Conservation (phyloP, 352 stramenopile species). For the Thalassiosira allenii region DNA sequence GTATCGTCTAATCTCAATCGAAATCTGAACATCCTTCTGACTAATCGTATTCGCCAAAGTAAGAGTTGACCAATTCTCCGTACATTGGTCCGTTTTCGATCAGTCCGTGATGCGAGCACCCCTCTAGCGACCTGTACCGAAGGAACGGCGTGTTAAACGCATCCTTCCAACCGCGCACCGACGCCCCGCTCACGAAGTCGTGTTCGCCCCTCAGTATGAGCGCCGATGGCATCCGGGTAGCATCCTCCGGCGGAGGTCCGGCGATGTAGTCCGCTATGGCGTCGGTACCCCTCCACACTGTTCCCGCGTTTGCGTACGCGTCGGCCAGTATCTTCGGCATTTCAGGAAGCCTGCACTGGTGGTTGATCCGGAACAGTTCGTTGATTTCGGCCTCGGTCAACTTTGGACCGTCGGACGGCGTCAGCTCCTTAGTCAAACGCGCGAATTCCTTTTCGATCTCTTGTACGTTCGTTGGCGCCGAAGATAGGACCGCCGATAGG, state of each 20-base stretch:
- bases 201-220: constrained; percentile 69
- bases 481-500: constrained; percentile 69
- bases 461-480: constrained; percentile 49
- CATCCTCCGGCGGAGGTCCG: constrained; percentile 8
- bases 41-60: constrained; percentile 51
- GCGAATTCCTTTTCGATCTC: constrained; percentile 40
- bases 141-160: constrained; percentile 44
- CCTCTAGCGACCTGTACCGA: constrained; percentile 32
- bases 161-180: constrained; percentile 57
- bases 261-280: constrained; percentile 62
- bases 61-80: constrained; percentile 49
- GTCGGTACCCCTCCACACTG: constrained; percentile 62
- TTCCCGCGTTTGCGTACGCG: constrained; percentile 57
- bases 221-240: constrained; percentile 46
- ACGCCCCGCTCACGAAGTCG: constrained; percentile 62
- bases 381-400: constrained; percentile 12
- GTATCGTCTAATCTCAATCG: no score
- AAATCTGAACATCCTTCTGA: no score
- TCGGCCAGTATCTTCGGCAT: constrained; percentile 46
- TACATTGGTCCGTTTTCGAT: constrained; percentile 45
- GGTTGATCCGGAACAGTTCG: constrained; percentile 54
- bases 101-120: constrained; percentile 62
- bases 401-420: background rate
- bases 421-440: constrained; percentile 26
- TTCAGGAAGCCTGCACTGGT: constrained; percentile 52